These are phyloP conservation scores for Colletotrichum phormii DNA, from an alignment of 2,329 filamentous ascomycete genomes.

Conservation along the genomic window DNA sequence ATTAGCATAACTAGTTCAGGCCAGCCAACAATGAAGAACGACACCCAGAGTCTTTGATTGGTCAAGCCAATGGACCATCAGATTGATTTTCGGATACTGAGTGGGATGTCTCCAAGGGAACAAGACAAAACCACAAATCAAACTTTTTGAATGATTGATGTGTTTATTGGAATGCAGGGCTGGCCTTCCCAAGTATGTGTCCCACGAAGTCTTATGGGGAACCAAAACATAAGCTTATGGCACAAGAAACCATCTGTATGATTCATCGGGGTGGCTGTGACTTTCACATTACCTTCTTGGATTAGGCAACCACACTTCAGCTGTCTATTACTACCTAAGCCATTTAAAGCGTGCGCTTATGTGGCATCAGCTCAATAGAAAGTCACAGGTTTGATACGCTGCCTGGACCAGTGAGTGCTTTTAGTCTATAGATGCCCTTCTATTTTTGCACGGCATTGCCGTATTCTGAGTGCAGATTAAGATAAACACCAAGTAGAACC, in stretches of 20 bases:
- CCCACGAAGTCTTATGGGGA: neutral
- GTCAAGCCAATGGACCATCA: neutral
- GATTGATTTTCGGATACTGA: neutral
- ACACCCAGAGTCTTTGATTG: neutral
- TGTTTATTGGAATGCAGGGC: neutral
- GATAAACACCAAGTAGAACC: too few relatives aligned
- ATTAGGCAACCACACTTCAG: neutral
- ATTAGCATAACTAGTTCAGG: constrained; percentile 29
- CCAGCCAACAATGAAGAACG: neutral
- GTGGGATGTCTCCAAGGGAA: neutral
- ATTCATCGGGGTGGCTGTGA: neutral
- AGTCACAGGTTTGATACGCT: rapidly evolving
- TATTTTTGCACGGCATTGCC: too few relatives aligned
- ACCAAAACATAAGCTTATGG: neutral
- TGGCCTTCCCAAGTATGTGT: neutral
- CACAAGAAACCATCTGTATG: neutral
- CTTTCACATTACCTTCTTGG: neutral
- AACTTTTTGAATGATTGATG: neutral
- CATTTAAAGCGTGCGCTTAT: neutral
- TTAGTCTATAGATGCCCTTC: too few relatives aligned
- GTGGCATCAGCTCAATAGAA: neutral
- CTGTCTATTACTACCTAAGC: neutral
- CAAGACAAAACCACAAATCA: neutral
- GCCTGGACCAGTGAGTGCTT: too few relatives aligned
- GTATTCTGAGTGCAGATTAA: too few relatives aligned